Conservation (phyloP, 176 grass and related monocot species). For the Rhynchospora breviuscula region DNA sequence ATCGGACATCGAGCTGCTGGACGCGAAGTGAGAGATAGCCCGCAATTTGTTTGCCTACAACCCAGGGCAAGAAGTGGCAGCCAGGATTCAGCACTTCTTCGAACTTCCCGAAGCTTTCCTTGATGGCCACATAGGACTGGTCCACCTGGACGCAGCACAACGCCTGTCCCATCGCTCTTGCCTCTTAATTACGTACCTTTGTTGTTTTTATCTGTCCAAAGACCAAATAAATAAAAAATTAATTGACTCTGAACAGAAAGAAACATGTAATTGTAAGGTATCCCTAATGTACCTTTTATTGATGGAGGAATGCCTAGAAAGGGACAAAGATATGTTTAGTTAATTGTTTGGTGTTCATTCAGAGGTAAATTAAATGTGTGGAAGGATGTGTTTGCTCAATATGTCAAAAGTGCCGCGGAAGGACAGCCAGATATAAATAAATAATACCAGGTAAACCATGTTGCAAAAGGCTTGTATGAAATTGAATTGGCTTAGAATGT, state of each 20-base stretch:
- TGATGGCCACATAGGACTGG: slow-evolving; percentile 71
- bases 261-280: too few species aligned
- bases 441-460: background rate
- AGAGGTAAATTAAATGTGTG: too few species aligned
- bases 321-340: background rate
- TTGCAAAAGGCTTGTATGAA: background rate
- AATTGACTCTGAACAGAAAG: background rate
- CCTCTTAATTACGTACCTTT: background rate
- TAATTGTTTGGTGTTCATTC: too few species aligned
- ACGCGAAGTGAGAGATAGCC: slow-evolving; percentile 78
- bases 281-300: too few species aligned
- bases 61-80: slow-evolving; percentile 73
- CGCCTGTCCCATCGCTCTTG: slow-evolving; percentile 54
- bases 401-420: background rate
- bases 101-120: slow-evolving; percentile 72
- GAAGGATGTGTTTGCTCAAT: background rate
- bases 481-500: background rate
- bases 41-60: slow-evolving; percentile 55
- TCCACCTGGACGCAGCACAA: slow-evolving; percentile 62
- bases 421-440: background rate
- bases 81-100: slow-evolving; percentile 52
- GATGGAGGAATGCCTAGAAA: background rate
- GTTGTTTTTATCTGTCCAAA: background rate
- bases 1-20: slow-evolving; percentile 71
- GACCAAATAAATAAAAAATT: background rate